Conservation (phyloP, 1,284 basidiomycete genomes). For the Phellopilus nigrolimitatus region DNA sequence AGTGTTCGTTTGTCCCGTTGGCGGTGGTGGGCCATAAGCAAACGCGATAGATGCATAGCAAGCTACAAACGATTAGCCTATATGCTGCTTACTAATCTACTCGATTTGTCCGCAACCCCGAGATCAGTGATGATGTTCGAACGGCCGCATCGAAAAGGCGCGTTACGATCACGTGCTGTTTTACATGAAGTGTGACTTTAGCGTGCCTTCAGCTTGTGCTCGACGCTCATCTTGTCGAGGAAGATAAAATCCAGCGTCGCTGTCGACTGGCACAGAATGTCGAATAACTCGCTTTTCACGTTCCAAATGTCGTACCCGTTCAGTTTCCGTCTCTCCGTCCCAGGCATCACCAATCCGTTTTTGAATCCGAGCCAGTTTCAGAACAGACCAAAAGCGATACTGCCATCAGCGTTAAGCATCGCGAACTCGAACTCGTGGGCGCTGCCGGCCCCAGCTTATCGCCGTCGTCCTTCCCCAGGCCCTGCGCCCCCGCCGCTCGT, state of each 20-base stretch:
- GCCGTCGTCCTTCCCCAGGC: conserved; percentile 27
- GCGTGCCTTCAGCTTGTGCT: background rate
- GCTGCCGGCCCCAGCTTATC: conserved; percentile 15
- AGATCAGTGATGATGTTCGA: too few relatives aligned
- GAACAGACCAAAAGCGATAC: conserved; percentile 17
- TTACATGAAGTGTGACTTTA: background rate
- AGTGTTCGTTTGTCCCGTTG: too few relatives aligned
- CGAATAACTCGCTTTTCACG: background rate
- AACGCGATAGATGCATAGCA: too few relatives aligned
- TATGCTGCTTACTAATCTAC: too few relatives aligned
- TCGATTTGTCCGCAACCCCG: too few relatives aligned
- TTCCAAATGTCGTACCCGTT: conserved; percentile 53
- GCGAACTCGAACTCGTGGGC: background rate
- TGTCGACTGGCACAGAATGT: background rate
- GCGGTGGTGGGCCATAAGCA: too few relatives aligned
- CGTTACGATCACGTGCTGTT: background rate
- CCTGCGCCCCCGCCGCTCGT: conserved; percentile 35
- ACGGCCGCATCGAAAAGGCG: too few relatives aligned
- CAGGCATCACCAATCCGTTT: conserved; percentile 65
- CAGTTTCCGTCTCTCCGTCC: conserved; percentile 57
- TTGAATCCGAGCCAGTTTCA: conserved; percentile 29
- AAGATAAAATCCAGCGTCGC: background rate
- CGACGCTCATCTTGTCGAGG: background rate
- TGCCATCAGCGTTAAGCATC: background rate
- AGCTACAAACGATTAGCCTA: too few relatives aligned